These are phyloP conservation scores for Leccinum aurantiacum DNA, from an alignment of 768 basidiomycete genomes.

Conservation along the genomic window DNA sequence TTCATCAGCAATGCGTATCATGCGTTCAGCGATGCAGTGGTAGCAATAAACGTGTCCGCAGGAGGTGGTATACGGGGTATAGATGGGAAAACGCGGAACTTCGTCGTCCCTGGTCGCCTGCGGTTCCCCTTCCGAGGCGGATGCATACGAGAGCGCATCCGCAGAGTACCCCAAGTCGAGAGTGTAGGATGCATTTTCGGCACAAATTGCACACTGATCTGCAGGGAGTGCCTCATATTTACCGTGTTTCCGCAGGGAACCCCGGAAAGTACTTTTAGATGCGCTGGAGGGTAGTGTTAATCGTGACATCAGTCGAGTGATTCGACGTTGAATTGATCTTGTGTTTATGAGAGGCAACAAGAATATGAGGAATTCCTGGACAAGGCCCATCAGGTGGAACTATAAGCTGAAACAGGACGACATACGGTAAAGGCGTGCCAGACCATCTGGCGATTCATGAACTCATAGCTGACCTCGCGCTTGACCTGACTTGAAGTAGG, in stretches of 20 bases:
- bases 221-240: conserved; percentile 68
- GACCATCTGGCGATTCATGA: conserved; percentile 99
- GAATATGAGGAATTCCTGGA: conserved; percentile 93
- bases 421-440: conserved; percentile 98
- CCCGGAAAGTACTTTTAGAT: conserved; percentile 16
- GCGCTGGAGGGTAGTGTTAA: conserved; percentile 30
- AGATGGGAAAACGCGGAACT: conserved; percentile 64
- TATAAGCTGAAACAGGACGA: not conserved
- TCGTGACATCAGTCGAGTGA: conserved; percentile 38
- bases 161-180: conserved; percentile 54
- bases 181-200: conserved; percentile 66
- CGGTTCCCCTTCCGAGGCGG: conserved; percentile 19
- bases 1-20: conserved; percentile 73
- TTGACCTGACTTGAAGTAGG: conserved; percentile 68
- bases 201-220: conserved; percentile 89
- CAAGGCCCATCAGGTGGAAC: conserved; percentile 5
- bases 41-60: conserved; percentile 93
- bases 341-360: conserved; percentile 81
- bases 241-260: conserved; percentile 39
- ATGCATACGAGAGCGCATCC: conserved; percentile 42
- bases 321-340: conserved; percentile 58
- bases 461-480: conserved; percentile 94
- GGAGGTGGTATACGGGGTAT: conserved; percentile 79
- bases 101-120: conserved; percentile 25
- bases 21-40: conserved; percentile 82